These are phyloP conservation scores for Nothophytophthora sp. DNA, from an alignment of 352 stramenopile species.

Conservation along the genomic window DNA sequence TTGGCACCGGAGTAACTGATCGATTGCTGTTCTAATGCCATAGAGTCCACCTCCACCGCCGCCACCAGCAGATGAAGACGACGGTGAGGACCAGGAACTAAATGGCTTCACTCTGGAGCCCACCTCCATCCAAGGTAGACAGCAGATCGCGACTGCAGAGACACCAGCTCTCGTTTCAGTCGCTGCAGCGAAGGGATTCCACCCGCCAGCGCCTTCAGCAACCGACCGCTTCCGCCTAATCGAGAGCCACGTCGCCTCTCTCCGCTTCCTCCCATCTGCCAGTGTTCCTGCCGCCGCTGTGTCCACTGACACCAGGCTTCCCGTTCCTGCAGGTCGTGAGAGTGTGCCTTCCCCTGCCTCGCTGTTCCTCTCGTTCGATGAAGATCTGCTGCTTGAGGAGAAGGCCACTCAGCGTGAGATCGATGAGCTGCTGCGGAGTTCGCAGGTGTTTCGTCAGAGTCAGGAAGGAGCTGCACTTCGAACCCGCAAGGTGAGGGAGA, in stretches of 20 bases:
- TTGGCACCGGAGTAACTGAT: too few species aligned
- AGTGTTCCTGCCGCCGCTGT: constrained; percentile 2
- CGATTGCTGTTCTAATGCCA: too few species aligned
- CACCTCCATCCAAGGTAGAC: too few species aligned
- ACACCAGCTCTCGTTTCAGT: neutral
- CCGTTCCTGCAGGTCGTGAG: constrained; percentile 12
- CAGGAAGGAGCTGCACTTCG: constrained; percentile 22
- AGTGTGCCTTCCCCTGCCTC: constrained; percentile 1
- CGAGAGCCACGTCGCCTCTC: constrained; percentile 31
- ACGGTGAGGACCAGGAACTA: constrained; percentile 32
- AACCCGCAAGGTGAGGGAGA: constrained; percentile 53
- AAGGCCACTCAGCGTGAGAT: constrained; percentile 47
- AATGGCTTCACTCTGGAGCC: constrained; percentile 27
- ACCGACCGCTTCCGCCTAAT: constrained; percentile 38
- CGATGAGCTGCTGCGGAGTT: constrained; percentile 51
- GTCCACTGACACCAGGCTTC: constrained; percentile 12
- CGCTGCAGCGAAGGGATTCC: neutral
- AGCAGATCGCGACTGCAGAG: neutral
- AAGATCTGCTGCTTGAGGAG: constrained; percentile 31
- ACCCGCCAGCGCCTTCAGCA: constrained; percentile 1
- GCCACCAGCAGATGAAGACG: constrained; percentile 49
- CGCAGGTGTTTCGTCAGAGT: constrained; percentile 34
- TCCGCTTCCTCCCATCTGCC: constrained; percentile 26
- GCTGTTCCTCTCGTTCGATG: constrained; percentile 25
- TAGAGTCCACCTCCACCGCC: constrained; percentile 54